Evolutionary conservation across 805 yeast species (phyloP).

Genomic region (Saturnispora galanensis): DNA sequence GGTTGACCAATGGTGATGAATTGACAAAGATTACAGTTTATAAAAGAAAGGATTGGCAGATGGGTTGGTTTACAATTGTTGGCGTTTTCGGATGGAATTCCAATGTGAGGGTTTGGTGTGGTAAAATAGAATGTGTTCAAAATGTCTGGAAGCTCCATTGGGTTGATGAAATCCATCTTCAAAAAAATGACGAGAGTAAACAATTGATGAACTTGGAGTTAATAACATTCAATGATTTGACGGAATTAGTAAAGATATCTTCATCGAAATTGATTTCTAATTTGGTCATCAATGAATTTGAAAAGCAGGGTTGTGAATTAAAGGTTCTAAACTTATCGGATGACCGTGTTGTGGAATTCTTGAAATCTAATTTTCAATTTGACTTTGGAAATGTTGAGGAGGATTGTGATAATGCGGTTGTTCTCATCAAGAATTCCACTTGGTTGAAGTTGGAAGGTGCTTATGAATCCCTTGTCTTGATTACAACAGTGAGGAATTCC

Average conservation of each 20-base stretch:
- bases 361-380: slow-evolving; percentile 22
- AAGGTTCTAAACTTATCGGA: slow-evolving; percentile 23
- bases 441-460: slow-evolving; percentile 30
- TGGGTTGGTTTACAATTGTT: slow-evolving; percentile 43
- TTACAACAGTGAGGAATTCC: slow-evolving; percentile 21
- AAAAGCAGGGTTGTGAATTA: slow-evolving; percentile 30
- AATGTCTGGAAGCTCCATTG: slow-evolving; percentile 51
- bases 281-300: slow-evolving; percentile 42
- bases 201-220: slow-evolving; percentile 7
- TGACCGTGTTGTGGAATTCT: slow-evolving; percentile 14
- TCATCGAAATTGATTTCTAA: slow-evolving; percentile 42
- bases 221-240: slow-evolving; percentile 26
- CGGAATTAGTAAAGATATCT: slow-evolving; percentile 32
- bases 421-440: slow-evolving; percentile 28
- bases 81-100: slow-evolving; percentile 29
- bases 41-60: slow-evolving; percentile 45
- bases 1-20: slow-evolving; percentile 14
- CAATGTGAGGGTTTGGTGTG: slow-evolving; percentile 41
- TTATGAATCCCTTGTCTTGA: slow-evolving; percentile 26
- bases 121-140: slow-evolving; percentile 36
- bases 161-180: slow-evolving; percentile 28
- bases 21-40: slow-evolving; percentile 28
- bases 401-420: slow-evolving; percentile 19
- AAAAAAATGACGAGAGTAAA: slow-evolving; percentile 12
- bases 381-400: slow-evolving; percentile 3